Percentiles rank a stretch among this genome's conserved stretches.
Evolutionary conservation across 306 rosid species (phyloP).

Genomic region (Abrus precatorius): DNA sequence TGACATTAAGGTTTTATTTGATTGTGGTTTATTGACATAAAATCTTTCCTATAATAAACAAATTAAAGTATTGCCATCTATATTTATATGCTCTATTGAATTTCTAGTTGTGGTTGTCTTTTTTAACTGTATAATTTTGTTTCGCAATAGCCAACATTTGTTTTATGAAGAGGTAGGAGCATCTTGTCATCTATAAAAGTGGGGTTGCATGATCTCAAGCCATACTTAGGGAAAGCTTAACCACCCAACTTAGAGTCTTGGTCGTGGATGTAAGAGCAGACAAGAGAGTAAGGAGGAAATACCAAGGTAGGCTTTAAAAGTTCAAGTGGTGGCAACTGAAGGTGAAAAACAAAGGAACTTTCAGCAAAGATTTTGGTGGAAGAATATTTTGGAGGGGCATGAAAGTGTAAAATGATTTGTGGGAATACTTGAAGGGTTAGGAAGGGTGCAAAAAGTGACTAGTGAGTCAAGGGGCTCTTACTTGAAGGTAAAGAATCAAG

Average conservation of each 20-base stretch:
- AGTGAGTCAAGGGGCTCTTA: not conserved
- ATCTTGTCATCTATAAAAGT: not conserved
- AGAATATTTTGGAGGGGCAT: not conserved
- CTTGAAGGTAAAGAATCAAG: not conserved
- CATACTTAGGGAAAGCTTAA: not conserved
- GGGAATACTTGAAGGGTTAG: not conserved
- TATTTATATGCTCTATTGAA: not conserved
- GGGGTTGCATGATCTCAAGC: not conserved
- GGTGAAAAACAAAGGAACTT: not conserved
- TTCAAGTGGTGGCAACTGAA: slow-evolving; percentile 18
- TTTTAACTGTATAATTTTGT: not conserved
- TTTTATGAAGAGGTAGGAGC: not conserved
- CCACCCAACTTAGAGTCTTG: not conserved
- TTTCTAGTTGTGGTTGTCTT: not conserved
- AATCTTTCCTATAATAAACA: not conserved
- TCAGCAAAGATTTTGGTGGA: not conserved
- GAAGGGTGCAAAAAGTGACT: slow-evolving; percentile 3
- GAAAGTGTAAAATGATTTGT: not conserved
- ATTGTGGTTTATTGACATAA: not conserved
- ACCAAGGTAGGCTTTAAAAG: not conserved
- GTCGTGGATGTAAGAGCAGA: not conserved
- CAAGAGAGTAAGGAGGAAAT: not conserved
- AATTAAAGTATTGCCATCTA: not conserved
- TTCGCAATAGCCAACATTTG: not conserved
- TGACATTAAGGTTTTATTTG: slow-evolving; percentile 37